Base-by-base conservation (phyloP, 2,329 filamentous ascomycete genomes). In the Bipolaris gigantea region DNA sequence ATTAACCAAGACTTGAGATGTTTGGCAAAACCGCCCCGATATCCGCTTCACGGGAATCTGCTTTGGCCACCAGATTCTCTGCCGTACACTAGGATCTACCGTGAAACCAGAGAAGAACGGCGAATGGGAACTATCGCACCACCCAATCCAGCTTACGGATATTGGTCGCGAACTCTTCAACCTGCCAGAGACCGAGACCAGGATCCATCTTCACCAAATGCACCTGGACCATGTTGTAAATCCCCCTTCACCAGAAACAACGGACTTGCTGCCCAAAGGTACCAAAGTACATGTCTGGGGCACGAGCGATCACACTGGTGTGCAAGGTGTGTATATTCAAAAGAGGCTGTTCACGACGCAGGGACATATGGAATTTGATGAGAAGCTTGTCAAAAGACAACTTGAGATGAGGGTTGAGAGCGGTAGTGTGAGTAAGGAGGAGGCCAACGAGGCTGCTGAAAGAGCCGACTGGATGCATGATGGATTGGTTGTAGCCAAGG, bases 1-100 rank as follows among this genome's bases (percentile, higher is more conserved):
- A 13, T 53, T 61, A 42, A 69, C 34, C 11, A 4, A 3, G 4
- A n/a, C 15, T 6, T 33, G 11, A 78, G 79, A 80, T 30, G 62
- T 85, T 4, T 85, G 81, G 82, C 66, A 69, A 6, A 67, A 73
- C 5, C 75, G 80, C 2, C 81, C 81, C 1, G 77, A 81, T 18
- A 80, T 84, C 42, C 78, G 79, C 32, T 79, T 79, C 58, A 70
- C 75, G 9, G 78, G 78, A 16, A 76, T 80, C 34, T 81, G 78
- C 54, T 81, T 80, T 53, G 78, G 78, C 15, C 78, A 81, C 47
- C 78, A 80, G 59, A 67, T 80, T 16, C 72, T 81, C 11, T 76
- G 72, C 25, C 76, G 78, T 18, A 69, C 73, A 2, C 73, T 80
- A 1, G 78, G 78, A 6, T 70, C 74, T 4, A 65, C 60, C 13